Evolutionary conservation across 75 land plant species (phyloP), one percentile per base, ranked within the genome.

Genomic region (Cupressus sempervirens): DNA sequence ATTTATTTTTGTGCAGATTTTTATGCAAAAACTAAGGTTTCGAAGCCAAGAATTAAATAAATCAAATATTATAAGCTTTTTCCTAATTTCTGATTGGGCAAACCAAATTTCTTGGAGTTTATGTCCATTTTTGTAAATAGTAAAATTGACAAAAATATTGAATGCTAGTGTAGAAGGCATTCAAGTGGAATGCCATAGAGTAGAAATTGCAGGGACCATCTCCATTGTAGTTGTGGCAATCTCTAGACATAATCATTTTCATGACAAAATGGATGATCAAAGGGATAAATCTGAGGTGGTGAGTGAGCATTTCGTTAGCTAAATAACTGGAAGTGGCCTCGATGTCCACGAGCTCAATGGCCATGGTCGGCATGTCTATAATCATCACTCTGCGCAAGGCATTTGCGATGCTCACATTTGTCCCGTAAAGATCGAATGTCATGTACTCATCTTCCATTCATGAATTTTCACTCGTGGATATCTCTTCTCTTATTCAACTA

Each of bases 351-450:
- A 84, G 43, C 11, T 84, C 85, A 30, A 84, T 84, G 40, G 85
- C 85, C 46, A 84, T 23, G 4, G 84, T 84, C 18, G 85, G 85
- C 34, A 84, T 84, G 29, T 84, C 85, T 3, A 30, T 23, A 11
- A 84, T 65, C 85, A 84, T 84, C 35, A 84, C 72, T 29, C 85
- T 54, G 46, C 84, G 85, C 36, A 84, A 41, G 11, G 84, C 85
- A 82, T 84, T 84, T 40, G 85, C 85, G 14, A 84, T 26, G 41
- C 85, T 80, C 40, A 68, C 2, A 34, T 84, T 84, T 7, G 85
- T 84, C 20, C 81, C 85, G n/a, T 35, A 30, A 3, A 84, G 3
- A n/a, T 84, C 85, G 20, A 84, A 74, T 29, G 81, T 82, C 76
- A 84, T 54, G 72, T 18, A 84, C 11, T 84, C 85, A 7, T 36